Evolutionary conservation across 1,139 yeast genomes (phyloP).

Genomic region (Candida tunisiensis): DNA sequence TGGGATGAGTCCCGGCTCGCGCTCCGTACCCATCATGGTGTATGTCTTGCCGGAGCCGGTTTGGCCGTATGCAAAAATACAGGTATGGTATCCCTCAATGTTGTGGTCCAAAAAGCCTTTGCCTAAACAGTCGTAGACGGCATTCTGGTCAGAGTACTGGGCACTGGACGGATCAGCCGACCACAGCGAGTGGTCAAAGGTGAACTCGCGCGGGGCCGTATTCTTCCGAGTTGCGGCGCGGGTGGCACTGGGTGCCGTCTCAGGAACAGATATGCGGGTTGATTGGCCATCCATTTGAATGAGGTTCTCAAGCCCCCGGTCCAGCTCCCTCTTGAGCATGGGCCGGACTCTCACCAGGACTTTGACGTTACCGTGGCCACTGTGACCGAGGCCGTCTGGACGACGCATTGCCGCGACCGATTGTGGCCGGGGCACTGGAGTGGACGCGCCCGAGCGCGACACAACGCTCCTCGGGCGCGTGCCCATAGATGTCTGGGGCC

Average conservation of each 20-base stretch:
- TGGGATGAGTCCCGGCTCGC: slow-evolving; percentile 45
- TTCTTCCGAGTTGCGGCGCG: slow-evolving; percentile 5
- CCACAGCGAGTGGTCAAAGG: slow-evolving; percentile 46
- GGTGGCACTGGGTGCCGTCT: slow-evolving; percentile 4
- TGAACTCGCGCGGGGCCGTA: slow-evolving; percentile 21
- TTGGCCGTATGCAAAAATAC: slow-evolving; percentile 63
- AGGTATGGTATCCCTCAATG: slow-evolving; percentile 54
- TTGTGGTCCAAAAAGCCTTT: slow-evolving; percentile 43
- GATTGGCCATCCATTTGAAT: slow-evolving; percentile 13
- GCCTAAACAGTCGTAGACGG: slow-evolving; percentile 38
- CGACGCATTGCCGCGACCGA: too few relatives aligned
- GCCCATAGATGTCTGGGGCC: too few relatives aligned
- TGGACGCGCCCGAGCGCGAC: too few relatives aligned
- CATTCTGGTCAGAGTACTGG: slow-evolving; percentile 29
- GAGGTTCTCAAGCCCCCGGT: slow-evolving; percentile 9
- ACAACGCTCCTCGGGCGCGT: too few relatives aligned
- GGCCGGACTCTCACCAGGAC: slow-evolving; percentile 25
- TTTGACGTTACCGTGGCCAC: slow-evolving; percentile 15
- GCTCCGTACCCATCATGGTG: slow-evolving; percentile 51
- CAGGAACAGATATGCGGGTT: slow-evolving; percentile 11
- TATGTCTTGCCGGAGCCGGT: slow-evolving; percentile 62
- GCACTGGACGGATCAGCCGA: slow-evolving; percentile 25
- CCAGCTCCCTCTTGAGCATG: slow-evolving; percentile 13
- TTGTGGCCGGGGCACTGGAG: too few relatives aligned
- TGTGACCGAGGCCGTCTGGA: not conserved